Percentiles rank a stretch among this genome's conserved stretches.
Conservation (phyloP, 208 protist species). For the Spongospora subterranea region DNA sequence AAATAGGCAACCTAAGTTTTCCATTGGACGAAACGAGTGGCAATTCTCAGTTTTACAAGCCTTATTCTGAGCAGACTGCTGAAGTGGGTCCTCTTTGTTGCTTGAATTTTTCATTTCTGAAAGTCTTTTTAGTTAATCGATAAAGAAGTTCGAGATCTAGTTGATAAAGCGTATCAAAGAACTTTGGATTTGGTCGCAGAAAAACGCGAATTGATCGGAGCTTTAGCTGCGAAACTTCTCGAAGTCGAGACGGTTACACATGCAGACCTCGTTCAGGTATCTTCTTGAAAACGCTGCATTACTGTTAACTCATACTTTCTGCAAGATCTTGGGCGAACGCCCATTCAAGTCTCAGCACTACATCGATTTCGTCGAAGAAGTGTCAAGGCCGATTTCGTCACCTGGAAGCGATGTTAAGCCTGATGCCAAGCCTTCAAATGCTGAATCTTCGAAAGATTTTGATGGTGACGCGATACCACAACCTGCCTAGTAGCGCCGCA, state of each 20-base stretch:
- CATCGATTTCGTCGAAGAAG: constrained; percentile 52
- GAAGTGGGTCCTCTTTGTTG: constrained; percentile 63
- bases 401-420: not conserved
- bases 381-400: not conserved
- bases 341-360: constrained; percentile 46
- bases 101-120: not conserved
- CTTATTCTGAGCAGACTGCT: constrained; percentile 90
- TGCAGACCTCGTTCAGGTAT: constrained; percentile 37
- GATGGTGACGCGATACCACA: not conserved
- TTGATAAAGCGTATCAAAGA: constrained; percentile 78
- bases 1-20: constrained; percentile 83
- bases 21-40: constrained; percentile 75
- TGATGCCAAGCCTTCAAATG: not conserved
- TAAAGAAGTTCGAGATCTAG: constrained; percentile 81
- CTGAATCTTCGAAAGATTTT: not conserved
- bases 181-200: constrained; percentile 72
- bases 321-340: constrained; percentile 52
- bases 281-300: not conserved
- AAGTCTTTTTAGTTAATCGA: constrained; percentile 78
- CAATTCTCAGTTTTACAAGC: constrained; percentile 83
- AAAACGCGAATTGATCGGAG: constrained; percentile 65
- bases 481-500: not conserved
- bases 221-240: constrained; percentile 69
- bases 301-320: not conserved
- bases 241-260: constrained; percentile 43